Base-by-base conservation (phyloP, 495 filamentous ascomycete species). In the Penicillium longicatenatum region DNA sequence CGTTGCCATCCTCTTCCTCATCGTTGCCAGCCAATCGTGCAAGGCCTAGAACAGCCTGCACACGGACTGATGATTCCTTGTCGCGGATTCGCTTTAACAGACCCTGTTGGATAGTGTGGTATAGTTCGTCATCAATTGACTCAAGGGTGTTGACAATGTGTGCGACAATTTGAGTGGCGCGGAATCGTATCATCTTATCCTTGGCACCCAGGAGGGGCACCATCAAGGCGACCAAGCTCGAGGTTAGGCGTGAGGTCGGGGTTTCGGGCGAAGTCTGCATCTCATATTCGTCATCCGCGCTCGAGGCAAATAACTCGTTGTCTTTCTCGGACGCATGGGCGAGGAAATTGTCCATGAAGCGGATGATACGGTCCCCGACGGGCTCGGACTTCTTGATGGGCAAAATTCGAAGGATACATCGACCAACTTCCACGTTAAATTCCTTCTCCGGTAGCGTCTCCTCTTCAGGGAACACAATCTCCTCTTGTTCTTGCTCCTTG, bases 21-120 rank as follows among this genome's bases (percentile, higher is more conserved):
- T 89, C 85, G 65, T 96, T 92, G 7, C 87, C 90, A 2, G 90
- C 92, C 7, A 98, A 75, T 37, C 92, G 81, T 20, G 89, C 90
- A 17, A 99, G 80, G 6, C 91, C 92, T 56, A 96, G 79, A 6
- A 95, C 93, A n/a, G 94, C 95, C 72, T 99, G 94, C 11, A 93
- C 89, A 35, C 94, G 84, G 12, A 99, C 89, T 63, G 90, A 88
- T 0, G 90, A 79, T 70, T 99, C 94, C 69, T 96, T 98, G 71
- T 99, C 94, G 52, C 89, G 83, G 41, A 98, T 86, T 26, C 94
- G 84, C 72, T 90, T 93, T 41, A 93, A 67, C 20, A 99, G 77
- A 3, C 86, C 89, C 29, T 86, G 76, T 35, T 89, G 82, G 35
- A 97, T 77, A 46, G 88, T 83, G 63, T 92, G 83, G 69, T 96